Percentiles rank a stretch among this genome's conserved stretches.
Evolutionary conservation across 768 basidiomycete genomes (phyloP).

Genomic region (Dioszegia aurantiaca): DNA sequence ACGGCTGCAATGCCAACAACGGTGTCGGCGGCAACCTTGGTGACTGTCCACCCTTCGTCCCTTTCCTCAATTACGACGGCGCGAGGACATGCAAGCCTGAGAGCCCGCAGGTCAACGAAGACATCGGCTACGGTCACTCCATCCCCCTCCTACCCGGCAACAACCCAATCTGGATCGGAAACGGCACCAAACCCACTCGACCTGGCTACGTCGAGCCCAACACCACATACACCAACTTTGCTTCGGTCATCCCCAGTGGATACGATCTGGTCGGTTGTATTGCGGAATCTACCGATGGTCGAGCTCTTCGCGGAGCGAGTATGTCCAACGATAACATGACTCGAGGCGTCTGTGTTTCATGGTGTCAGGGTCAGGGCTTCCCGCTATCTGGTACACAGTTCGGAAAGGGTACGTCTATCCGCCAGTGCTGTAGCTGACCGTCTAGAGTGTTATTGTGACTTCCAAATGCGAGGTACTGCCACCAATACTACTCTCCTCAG

Average conservation of each 20-base stretch:
- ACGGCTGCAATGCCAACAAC: constrained; percentile 44
- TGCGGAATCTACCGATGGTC: constrained; percentile 43
- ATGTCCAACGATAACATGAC: constrained; percentile 47
- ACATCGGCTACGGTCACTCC: constrained; percentile 39
- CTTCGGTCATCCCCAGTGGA: constrained; percentile 42
- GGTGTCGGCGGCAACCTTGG: constrained; percentile 47
- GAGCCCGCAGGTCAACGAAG: constrained; percentile 49
- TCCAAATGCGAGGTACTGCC: constrained; percentile 44
- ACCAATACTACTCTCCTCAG: constrained; percentile 45
- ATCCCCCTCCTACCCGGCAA: constrained; percentile 48
- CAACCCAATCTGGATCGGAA: constrained; percentile 50
- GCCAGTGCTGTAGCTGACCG: not conserved
- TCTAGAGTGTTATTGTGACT: constrained; percentile 49
- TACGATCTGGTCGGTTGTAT: constrained; percentile 49
- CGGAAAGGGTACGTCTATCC: constrained; percentile 14
- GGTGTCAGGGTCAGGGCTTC: constrained; percentile 33
- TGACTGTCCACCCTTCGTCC: constrained; percentile 50
- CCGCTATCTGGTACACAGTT: constrained; percentile 50
- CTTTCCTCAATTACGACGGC: constrained; percentile 42
- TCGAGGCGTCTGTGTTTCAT: constrained; percentile 34
- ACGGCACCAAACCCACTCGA: constrained; percentile 33
- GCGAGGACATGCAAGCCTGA: constrained; percentile 42
- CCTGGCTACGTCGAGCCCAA: constrained; percentile 35
- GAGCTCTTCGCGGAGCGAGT: constrained; percentile 41
- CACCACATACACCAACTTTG: constrained; percentile 26